phyloP scores from a whole-genome alignment of 2,329 filamentous ascomycete genomes.

The Trichoderma sp. region DNA sequence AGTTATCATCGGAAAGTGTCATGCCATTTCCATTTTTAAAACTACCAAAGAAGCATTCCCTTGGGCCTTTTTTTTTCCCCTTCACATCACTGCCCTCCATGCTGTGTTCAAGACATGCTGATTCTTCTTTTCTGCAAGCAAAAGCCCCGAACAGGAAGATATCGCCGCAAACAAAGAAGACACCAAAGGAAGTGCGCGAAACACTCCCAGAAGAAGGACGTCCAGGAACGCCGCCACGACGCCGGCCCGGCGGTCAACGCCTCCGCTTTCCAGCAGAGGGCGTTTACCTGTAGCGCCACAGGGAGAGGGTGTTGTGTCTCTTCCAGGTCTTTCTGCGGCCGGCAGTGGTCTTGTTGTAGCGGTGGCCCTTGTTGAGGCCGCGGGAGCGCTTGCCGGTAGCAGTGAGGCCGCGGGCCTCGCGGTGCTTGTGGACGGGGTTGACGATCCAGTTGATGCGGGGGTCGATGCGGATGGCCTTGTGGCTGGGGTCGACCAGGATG shows the following conservation, averaged over 20 bases:
- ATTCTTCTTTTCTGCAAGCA: not conserved
- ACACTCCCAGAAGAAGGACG: not conserved
- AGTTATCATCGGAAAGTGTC: constrained; percentile 20
- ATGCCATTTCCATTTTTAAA: constrained; percentile 29
- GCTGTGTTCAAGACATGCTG: not conserved
- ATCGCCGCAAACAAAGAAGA: constrained; percentile 20
- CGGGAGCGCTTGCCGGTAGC: constrained; percentile 99
- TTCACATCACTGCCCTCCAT: not conserved
- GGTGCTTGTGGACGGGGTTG: constrained; percentile 99
- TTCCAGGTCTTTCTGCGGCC: constrained; percentile 99
- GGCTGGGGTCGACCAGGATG: constrained; percentile 98
- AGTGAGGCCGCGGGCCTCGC: constrained; percentile 94
- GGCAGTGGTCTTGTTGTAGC: constrained; percentile 97
- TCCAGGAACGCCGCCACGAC: constrained; percentile 4
- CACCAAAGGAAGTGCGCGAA: constrained; percentile 1
- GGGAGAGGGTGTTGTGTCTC: constrained; percentile 98
- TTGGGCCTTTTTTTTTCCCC: constrained; percentile 6
- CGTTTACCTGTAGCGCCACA: constrained; percentile 92
- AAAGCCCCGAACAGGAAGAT: constrained; percentile 1
- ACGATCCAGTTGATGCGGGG: constrained; percentile 99
- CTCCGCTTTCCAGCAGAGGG: constrained; percentile 18
- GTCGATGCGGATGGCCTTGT: constrained; percentile 99
- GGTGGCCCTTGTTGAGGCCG: constrained; percentile 98
- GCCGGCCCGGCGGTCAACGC: not conserved
- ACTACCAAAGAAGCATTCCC: constrained; percentile 20